phyloP scores from a whole-genome alignment of 768 basidiomycete species.

The Crassisporium funariophilum region DNA sequence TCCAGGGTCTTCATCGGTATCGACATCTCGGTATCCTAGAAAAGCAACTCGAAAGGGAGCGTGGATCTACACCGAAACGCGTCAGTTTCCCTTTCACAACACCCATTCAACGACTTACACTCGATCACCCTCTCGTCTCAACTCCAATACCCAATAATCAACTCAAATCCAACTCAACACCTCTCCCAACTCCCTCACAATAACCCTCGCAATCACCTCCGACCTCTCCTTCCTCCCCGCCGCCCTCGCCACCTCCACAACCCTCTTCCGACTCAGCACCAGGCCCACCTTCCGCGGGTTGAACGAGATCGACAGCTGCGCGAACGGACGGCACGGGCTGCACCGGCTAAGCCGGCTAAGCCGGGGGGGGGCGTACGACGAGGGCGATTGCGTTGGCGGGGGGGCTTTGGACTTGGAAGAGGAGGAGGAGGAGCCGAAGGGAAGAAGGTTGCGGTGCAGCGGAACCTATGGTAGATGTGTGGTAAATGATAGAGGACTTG shows the following conservation, averaged over 20 bases:
- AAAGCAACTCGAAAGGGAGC: no score
- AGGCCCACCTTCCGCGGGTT: slow-evolving; percentile 45
- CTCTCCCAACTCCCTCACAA: slow-evolving; percentile 49
- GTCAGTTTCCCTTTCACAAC: no score
- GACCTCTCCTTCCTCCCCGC: slow-evolving; percentile 45
- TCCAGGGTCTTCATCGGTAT: no score
- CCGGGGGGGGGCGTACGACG: slow-evolving; percentile 6
- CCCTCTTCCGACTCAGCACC: slow-evolving; percentile 42
- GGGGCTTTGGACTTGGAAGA: slow-evolving; percentile 3
- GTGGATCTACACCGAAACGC: no score
- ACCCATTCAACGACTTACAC: no score
- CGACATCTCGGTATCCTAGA: no score
- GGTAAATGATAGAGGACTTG: no score
- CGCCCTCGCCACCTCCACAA: slow-evolving; percentile 51
- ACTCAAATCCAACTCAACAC: slow-evolving; percentile 45
- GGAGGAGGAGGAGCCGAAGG: slow-evolving; percentile 10
- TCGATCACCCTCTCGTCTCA: no score
- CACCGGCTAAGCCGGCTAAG: slow-evolving; percentile 10
- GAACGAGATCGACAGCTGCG: slow-evolving; percentile 41
- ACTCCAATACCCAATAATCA: slow-evolving; percentile 2
- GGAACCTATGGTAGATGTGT: no score
- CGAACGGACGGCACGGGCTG: slow-evolving; percentile 41
- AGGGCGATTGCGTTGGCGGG: slow-evolving; percentile 10
- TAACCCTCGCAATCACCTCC: slow-evolving; percentile 53
- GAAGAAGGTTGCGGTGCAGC: slow-evolving; percentile 6